Evolutionary conservation across 768 basidiomycete species (phyloP).

Genomic region (Phaeotremella fagi): DNA sequence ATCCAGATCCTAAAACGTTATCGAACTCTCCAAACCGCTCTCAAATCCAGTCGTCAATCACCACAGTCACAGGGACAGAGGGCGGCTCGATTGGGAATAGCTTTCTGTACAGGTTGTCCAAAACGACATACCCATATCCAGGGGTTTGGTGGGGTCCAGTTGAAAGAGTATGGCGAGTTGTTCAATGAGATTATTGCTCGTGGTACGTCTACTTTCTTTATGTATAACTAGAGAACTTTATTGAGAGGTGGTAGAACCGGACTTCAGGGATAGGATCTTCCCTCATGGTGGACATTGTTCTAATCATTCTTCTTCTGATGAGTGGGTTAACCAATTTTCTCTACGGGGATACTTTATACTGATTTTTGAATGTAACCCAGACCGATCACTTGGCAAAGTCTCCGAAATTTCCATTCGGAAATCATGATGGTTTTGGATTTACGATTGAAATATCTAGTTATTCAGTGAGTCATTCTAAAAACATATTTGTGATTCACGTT

Average conservation of each 20-base stretch:
- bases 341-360: no score
- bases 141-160: not conserved
- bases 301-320: no score
- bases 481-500: not conserved
- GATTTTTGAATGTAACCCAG: no score
- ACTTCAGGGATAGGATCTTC: not conserved
- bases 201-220: no score
- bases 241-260: not conserved
- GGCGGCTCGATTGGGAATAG: not conserved
- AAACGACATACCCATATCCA: not conserved
- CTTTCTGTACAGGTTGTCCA: not conserved
- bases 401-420: constrained; percentile 1
- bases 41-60: not conserved
- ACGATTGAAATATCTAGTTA: constrained; percentile 7
- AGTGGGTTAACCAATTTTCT: no score
- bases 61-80: not conserved
- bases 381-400: not conserved
- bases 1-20: not conserved
- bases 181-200: no score
- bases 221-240: no score
- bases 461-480: constrained; percentile 5
- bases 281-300: not conserved
- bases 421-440: constrained; percentile 3
- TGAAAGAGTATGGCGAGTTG: not conserved
- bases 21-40: not conserved